These are phyloP conservation scores for Stephania cephalantha DNA, from an alignment of 164 flowering plant genomes.

Conservation along the genomic window DNA sequence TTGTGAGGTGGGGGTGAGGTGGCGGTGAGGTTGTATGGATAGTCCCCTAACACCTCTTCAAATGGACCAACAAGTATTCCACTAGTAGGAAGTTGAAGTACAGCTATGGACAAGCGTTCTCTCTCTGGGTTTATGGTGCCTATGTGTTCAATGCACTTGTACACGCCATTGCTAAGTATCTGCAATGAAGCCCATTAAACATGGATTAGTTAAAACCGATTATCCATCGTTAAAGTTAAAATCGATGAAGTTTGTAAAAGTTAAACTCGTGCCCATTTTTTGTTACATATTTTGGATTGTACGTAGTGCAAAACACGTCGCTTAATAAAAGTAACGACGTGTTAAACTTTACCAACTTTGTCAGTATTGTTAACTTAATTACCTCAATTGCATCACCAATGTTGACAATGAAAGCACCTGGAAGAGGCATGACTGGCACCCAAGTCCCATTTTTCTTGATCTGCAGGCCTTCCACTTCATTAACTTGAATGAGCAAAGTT, in stretches of 20 bases:
- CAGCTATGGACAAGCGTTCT: constrained; percentile 30
- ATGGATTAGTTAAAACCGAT: too few relatives aligned
- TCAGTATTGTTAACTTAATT: neutral
- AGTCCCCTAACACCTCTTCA: neutral
- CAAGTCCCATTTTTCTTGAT: constrained; percentile 43
- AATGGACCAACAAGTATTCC: neutral
- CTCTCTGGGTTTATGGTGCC: constrained; percentile 20
- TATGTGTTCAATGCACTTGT: constrained; percentile 32
- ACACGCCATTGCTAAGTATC: constrained; percentile 30
- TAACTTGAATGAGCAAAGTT: constrained; percentile 41
- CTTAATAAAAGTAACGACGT: too few relatives aligned
- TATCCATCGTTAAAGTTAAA: too few relatives aligned
- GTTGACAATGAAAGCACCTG: constrained; percentile 31
- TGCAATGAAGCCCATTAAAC: neutral
- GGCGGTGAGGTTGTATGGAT: too few relatives aligned
- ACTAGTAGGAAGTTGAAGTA: constrained; percentile 8
- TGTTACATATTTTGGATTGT: too few relatives aligned
- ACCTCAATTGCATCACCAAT: constrained; percentile 49
- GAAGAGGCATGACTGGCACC: constrained; percentile 38
- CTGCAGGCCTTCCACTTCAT: constrained; percentile 41
- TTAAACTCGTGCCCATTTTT: too few relatives aligned
- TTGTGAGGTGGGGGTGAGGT: too few relatives aligned
- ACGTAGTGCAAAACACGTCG: too few relatives aligned
- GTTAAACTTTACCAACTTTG: too few relatives aligned
- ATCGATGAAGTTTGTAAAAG: too few relatives aligned